Percentiles rank a stretch among this genome's conserved stretches.
These are phyloP conservation scores for Boletus tomentosulus DNA, from an alignment of 768 basidiomycete genomes.

Conservation along the genomic window DNA sequence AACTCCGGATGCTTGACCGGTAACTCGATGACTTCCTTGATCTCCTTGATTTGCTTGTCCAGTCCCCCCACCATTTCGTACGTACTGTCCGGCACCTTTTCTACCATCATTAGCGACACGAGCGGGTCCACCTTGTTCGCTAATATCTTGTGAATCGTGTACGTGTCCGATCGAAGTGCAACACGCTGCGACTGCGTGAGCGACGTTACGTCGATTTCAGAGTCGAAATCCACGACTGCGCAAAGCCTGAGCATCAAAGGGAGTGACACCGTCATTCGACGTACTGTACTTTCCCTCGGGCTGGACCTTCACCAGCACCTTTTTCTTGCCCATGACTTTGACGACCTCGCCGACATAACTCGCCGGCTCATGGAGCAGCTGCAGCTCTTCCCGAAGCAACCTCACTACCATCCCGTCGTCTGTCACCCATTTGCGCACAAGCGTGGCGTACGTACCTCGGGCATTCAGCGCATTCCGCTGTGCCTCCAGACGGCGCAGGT, in stretches of 20 bases:
- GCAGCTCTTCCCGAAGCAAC: slow-evolving; percentile 86
- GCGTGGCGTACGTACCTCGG: slow-evolving; percentile 53
- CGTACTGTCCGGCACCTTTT: slow-evolving; percentile 98
- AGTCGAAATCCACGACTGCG: slow-evolving; percentile 89
- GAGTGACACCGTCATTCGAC: slow-evolving; percentile 21
- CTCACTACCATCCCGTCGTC: slow-evolving; percentile 52
- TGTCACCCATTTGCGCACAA: not conserved
- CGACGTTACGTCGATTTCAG: slow-evolving; percentile 74
- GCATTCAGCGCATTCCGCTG: slow-evolving; percentile 97
- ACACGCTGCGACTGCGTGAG: slow-evolving; percentile 88
- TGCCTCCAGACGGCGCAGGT: slow-evolving; percentile 90
- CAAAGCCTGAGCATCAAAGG: not conserved
- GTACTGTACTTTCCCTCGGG: slow-evolving; percentile 98
- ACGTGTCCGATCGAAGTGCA: slow-evolving; percentile 92
- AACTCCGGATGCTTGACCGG: slow-evolving; percentile 98
- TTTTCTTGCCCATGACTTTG: slow-evolving; percentile 99
- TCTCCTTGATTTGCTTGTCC: slow-evolving; percentile 97
- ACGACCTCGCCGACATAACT: slow-evolving; percentile 97
- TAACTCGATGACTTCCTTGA: slow-evolving; percentile 97
- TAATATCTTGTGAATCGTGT: slow-evolving; percentile 93
- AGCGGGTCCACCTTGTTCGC: slow-evolving; percentile 98
- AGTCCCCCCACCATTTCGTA: slow-evolving; percentile 99
- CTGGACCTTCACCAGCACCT: slow-evolving; percentile 96
- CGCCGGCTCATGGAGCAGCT: slow-evolving; percentile 90
- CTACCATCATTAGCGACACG: slow-evolving; percentile 99